These are phyloP conservation scores for Abrus precatorius DNA, from an alignment of 306 rosid species.

Conservation along the genomic window DNA sequence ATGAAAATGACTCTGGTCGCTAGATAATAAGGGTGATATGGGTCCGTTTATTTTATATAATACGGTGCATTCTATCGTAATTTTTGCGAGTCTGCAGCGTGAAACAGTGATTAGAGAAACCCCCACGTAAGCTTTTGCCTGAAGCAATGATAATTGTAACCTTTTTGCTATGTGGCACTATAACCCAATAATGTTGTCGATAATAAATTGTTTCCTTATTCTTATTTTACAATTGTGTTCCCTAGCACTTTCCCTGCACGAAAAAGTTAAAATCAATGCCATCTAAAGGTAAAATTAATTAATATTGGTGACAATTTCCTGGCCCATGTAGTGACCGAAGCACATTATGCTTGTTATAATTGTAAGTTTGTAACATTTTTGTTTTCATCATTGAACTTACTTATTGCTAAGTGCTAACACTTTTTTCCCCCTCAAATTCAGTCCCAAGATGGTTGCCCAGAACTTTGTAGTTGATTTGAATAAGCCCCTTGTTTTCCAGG, in stretches of 20 bases:
- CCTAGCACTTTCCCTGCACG: neutral
- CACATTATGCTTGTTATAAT: constrained; percentile 12
- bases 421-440: constrained; percentile 44
- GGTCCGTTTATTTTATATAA: constrained; percentile 1
- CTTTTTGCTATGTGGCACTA: constrained; percentile 17
- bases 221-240: neutral
- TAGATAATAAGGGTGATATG: constrained; percentile 41
- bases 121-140: constrained; percentile 28
- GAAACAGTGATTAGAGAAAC: constrained; percentile 3
- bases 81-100: neutral
- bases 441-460: constrained; percentile 79
- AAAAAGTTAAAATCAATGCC: constrained; percentile 40
- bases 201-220: constrained; percentile 17
- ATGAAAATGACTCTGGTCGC: constrained; percentile 48
- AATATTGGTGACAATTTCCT: constrained; percentile 32
- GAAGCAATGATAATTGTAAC: constrained; percentile 13
- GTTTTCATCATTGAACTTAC: constrained; percentile 1
- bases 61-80: neutral
- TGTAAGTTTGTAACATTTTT: neutral
- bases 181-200: neutral
- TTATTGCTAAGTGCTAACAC: constrained; percentile 26
- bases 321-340: constrained; percentile 7
- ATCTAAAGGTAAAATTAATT: constrained; percentile 14
- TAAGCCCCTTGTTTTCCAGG: constrained; percentile 96
- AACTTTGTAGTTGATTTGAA: constrained; percentile 81